Base-by-base conservation (phyloP, 2,329 filamentous ascomycete species). In the Botrytis hyacinthi region DNA sequence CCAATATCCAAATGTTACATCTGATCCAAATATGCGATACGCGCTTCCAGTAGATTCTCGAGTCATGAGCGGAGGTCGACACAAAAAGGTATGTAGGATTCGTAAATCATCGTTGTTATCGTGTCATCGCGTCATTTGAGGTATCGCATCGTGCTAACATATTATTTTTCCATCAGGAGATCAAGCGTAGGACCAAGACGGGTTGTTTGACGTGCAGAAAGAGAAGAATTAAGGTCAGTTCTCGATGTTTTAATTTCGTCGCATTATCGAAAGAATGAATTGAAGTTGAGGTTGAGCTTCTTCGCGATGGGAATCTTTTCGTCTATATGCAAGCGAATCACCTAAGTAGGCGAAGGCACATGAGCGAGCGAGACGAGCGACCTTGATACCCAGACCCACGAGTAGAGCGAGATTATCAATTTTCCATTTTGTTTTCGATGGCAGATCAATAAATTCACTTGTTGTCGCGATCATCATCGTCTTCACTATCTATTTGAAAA, bases 131-230 rank as follows among this genome's bases (percentile, higher is more conserved):
- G 57, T 65, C 67, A 60, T 66, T 60, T 44, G 42, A 54, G 48
- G 48, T 35, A 74, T 75, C 72, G 76, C 71, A 75, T 65, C 22
- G 48, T 76, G 76, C 80, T 80, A 74, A 81, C 77, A 71, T 62
- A 71, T 68, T 66, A 73, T 71, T 42, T 59, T 68, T 76, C 67
- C 48, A 51, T 57, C 74, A 92, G 83, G 91, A 93, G 83, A 92
- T 93, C 81, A 93, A 93, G 84, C 86, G 91, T 77, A 86, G 91
- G 80, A 93, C 91, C 73, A 92, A 92, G 83, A 92, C 90, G 1
- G 90, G 90, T n/a, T 93, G 91, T 82, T 81, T 90, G 78, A 90
- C 88, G 35, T 90, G 88, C 82, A 84, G 88, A 79, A 89, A 89
- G 81, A 85, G 91, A 78, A 86, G 91, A 84, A 93, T 93, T 82